Conservation (phyloP, 2,329 filamentous ascomycete genomes). For the Aspergillus brasiliensis region DNA sequence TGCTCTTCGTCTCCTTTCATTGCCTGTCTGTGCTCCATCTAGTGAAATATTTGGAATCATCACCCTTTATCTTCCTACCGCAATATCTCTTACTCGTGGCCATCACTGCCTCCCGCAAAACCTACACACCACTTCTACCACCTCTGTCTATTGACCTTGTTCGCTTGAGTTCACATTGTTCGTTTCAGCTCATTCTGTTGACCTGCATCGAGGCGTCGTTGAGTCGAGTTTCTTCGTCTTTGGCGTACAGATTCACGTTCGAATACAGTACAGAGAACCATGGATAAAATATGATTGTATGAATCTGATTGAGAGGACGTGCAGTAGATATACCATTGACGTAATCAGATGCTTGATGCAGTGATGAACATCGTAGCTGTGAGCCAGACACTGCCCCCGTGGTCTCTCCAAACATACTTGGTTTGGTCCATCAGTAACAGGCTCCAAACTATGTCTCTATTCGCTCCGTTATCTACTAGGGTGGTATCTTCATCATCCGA, state of each 20-base stretch:
- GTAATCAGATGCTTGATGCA: background rate
- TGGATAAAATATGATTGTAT: constrained; percentile 2
- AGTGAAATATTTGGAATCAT: constrained; percentile 1
- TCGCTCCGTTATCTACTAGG: no score
- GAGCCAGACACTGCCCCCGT: no score
- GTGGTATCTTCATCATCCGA: no score
- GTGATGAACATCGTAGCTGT: no score
- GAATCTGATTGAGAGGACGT: background rate
- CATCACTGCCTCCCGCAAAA: constrained; percentile 4
- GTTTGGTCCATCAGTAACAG: no score
- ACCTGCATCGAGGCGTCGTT: constrained; percentile 25
- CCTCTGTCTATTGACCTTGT: constrained; percentile 10
- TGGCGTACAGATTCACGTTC: constrained; percentile 16
- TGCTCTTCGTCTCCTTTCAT: constrained; percentile 5
- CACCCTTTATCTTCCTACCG: background rate
- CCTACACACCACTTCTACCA: constrained; percentile 5
- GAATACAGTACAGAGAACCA: constrained; percentile 16
- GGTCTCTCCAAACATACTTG: no score
- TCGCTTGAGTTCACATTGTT: constrained; percentile 10
- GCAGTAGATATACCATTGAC: background rate
- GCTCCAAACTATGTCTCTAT: no score
- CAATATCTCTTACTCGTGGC: background rate
- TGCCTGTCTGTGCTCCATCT: constrained; percentile 3
- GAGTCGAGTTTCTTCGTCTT: constrained; percentile 18
- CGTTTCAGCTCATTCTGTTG: constrained; percentile 9